phyloP scores from a whole-genome alignment of 2,329 filamentous ascomycete species.

The Botryotinia convoluta region DNA sequence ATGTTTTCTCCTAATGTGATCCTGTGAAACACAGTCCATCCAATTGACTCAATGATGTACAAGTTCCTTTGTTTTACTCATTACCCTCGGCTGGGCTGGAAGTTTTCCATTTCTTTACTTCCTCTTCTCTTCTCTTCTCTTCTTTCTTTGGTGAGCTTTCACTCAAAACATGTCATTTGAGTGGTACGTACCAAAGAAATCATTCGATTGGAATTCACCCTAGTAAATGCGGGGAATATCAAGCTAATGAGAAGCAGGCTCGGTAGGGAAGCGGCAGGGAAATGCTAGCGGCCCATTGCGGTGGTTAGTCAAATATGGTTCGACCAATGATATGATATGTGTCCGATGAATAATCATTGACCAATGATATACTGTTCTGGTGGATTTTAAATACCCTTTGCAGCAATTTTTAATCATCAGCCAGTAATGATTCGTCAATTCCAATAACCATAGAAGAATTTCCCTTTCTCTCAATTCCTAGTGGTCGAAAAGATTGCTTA shows the following conservation, averaged over 20 bases:
- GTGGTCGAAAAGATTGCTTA: background rate
- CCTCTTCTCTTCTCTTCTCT: background rate
- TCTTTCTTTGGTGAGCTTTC: background rate
- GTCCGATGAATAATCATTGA: background rate
- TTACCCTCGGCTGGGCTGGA: background rate
- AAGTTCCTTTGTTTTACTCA: background rate
- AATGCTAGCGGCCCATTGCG: background rate
- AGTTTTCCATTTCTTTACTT: background rate
- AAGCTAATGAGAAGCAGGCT: background rate
- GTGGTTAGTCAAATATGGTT: background rate
- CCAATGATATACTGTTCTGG: background rate
- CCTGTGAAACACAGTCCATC: background rate
- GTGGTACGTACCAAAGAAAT: background rate
- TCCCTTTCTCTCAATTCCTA: background rate
- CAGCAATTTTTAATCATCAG: background rate
- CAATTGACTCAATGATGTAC: background rate
- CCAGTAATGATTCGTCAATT: too few relatives aligned
- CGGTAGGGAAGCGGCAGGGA: background rate
- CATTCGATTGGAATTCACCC: constrained; percentile 12
- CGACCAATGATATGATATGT: background rate
- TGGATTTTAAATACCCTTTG: background rate
- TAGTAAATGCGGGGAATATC: constrained; percentile 8
- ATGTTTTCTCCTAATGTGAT: too few relatives aligned
- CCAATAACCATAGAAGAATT: background rate
- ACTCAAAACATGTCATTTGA: background rate